A percentile compares a stretch with the other conserved stretches of the same genome.
phyloP scores from a whole-genome alignment of 1,139 yeast species.

The Lodderomyces parapsilosis region DNA sequence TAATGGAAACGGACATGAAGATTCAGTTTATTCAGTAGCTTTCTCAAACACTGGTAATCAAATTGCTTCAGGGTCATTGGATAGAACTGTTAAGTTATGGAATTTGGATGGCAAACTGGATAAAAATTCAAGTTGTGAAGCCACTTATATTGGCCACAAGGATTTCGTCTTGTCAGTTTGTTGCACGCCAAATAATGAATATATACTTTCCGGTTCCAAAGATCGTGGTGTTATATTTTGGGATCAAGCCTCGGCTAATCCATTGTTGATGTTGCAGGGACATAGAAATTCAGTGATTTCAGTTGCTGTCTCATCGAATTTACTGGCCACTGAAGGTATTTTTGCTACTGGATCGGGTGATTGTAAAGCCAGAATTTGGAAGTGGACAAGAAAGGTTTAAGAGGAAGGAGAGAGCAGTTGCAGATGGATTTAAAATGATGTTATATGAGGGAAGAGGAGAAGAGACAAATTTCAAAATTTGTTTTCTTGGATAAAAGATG shows the following conservation, averaged over 20 bases:
- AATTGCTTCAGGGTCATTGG: conserved; percentile 92
- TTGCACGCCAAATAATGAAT: conserved; percentile 90
- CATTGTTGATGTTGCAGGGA: conserved; percentile 93
- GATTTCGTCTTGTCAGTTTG: conserved; percentile 95
- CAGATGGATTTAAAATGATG: background rate
- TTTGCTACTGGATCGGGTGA: conserved; percentile 99
- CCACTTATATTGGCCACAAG: conserved; percentile 93
- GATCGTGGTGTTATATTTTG: conserved; percentile 97
- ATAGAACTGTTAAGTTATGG: conserved; percentile 96
- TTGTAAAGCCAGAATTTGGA: conserved; percentile 96
- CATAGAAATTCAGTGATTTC: conserved; percentile 95
- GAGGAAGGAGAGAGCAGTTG: background rate
- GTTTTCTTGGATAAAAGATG: background rate
- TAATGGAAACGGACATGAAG: conserved; percentile 91
- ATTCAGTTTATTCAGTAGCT: conserved; percentile 92
- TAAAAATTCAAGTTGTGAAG: conserved; percentile 71
- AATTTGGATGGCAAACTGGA: conserved; percentile 67
- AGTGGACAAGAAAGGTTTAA: conserved; percentile 44
- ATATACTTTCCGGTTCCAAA: conserved; percentile 90
- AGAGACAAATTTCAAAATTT: background rate
- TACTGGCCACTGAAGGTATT: conserved; percentile 67
- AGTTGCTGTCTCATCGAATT: conserved; percentile 83
- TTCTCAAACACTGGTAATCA: conserved; percentile 91
- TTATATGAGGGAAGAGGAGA: background rate
- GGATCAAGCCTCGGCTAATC: conserved; percentile 93